Evolutionary conservation across 1,284 basidiomycete genomes (phyloP).

Genomic region (Malassezia vespertilionis): DNA sequence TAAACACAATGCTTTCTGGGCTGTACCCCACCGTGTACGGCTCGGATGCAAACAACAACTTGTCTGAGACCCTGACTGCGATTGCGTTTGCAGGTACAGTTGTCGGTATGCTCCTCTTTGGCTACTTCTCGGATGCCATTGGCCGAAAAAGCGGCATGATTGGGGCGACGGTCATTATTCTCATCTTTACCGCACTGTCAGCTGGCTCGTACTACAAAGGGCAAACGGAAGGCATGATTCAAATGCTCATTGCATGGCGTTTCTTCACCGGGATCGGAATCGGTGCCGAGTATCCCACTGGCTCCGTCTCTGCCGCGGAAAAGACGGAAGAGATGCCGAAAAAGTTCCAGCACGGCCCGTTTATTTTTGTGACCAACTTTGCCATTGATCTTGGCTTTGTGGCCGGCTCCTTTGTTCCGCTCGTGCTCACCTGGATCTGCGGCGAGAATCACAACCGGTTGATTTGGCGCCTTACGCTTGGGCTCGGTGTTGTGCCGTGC

Average conservation of each 20-base stretch:
- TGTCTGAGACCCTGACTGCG: conserved; percentile 21
- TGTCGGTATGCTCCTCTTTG: conserved; percentile 54
- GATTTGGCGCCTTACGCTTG: conserved; percentile 64
- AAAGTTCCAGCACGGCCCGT: conserved; percentile 70
- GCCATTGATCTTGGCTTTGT: conserved; percentile 88
- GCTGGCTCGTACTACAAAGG: conserved; percentile 49
- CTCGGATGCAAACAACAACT: not conserved
- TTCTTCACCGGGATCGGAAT: conserved; percentile 50
- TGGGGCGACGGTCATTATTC: conserved; percentile 55
- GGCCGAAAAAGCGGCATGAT: conserved; percentile 83
- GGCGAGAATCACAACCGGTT: conserved; percentile 50
- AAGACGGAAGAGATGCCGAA: conserved; percentile 73
- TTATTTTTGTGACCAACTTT: conserved; percentile 52
- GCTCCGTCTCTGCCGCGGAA: conserved; percentile 80
- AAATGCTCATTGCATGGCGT: conserved; percentile 66
- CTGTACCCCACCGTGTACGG: conserved; percentile 14
- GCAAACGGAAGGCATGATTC: conserved; percentile 62
- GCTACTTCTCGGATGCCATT: conserved; percentile 60
- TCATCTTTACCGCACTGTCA: conserved; percentile 51
- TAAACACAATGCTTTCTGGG: conserved; percentile 27
- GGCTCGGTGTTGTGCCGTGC: conserved; percentile 75
- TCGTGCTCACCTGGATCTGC: conserved; percentile 54
- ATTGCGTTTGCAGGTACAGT: conserved; percentile 54
- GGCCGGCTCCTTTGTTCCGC: conserved; percentile 67
- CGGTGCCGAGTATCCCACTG: conserved; percentile 82